Evolutionary conservation across 108 stramenopile species (phyloP).

Genomic region (Skeletonema marinoi): DNA sequence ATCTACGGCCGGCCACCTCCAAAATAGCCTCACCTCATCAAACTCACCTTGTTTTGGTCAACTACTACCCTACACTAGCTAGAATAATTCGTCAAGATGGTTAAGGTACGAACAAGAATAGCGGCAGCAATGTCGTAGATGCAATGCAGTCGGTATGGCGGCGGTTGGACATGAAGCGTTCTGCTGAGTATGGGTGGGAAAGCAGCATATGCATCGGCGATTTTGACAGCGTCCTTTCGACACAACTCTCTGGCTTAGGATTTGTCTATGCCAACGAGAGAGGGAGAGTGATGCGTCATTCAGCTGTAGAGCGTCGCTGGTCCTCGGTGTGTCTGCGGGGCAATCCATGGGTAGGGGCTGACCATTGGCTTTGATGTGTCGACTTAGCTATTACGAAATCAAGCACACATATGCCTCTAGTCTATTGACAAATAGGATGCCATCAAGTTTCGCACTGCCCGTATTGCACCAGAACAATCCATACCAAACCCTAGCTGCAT

Average conservation of each 20-base stretch:
- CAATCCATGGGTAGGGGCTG: neutral
- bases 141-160: neutral
- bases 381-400: neutral
- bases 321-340: no score
- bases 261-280: neutral
- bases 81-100: neutral
- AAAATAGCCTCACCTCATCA: neutral
- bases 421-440: no score
- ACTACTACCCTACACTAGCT: neutral
- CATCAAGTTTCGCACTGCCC: neutral
- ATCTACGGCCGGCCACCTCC: neutral
- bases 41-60: neutral
- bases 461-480: neutral
- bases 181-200: neutral
- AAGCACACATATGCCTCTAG: neutral
- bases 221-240: neutral
- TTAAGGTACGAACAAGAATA: neutral
- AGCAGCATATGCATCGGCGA: neutral
- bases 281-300: neutral
- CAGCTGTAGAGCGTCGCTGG: neutral
- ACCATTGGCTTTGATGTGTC: neutral
- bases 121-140: neutral
- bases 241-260: neutral
- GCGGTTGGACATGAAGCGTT: neutral
- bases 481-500: neutral